Conservation (phyloP, 2,329 filamentous ascomycete species). For the Stemphylium lycopersici region DNA sequence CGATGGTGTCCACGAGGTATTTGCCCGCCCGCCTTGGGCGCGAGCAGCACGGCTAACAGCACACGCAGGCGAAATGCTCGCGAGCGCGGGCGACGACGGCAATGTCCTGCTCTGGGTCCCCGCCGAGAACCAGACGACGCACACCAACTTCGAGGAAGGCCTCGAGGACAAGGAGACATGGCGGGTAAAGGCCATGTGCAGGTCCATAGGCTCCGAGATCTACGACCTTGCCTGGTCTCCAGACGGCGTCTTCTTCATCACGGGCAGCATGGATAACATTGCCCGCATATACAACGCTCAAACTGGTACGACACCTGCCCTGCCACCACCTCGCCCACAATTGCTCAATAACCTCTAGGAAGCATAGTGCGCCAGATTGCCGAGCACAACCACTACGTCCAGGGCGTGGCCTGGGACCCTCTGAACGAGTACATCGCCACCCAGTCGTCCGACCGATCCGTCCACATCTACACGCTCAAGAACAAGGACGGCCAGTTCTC, state of each 20-base stretch:
- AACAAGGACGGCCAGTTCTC: conserved; percentile 97
- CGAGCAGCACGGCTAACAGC: conserved; percentile 23
- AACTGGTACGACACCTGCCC: conserved; percentile 66
- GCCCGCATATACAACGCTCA: conserved; percentile 95
- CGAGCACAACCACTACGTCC: conserved; percentile 97
- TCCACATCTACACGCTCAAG: conserved; percentile 95
- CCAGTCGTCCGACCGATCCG: conserved; percentile 95
- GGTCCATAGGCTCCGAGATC: conserved; percentile 92
- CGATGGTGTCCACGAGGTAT: conserved; percentile 92
- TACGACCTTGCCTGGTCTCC: conserved; percentile 99
- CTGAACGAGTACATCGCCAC: conserved; percentile 98
- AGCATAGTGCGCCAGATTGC: conserved; percentile 81
- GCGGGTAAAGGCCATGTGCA: conserved; percentile 97
- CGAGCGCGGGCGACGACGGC: conserved; percentile 94
- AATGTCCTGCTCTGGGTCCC: conserved; percentile 97
- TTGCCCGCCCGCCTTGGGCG: conserved; percentile 6
- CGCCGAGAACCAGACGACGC: conserved; percentile 72
- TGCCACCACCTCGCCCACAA: conserved; percentile 10
- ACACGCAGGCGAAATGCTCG: conserved; percentile 83
- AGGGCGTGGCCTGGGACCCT: conserved; percentile 98
- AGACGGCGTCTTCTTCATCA: conserved; percentile 95
- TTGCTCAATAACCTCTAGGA: conserved; percentile 34
- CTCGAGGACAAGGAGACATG: conserved; percentile 95
- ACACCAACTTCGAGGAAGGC: conserved; percentile 78
- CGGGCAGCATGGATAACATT: conserved; percentile 99